These are phyloP conservation scores for Alternaria rosae DNA, from an alignment of 2,329 filamentous ascomycete species.

Conservation along the genomic window DNA sequence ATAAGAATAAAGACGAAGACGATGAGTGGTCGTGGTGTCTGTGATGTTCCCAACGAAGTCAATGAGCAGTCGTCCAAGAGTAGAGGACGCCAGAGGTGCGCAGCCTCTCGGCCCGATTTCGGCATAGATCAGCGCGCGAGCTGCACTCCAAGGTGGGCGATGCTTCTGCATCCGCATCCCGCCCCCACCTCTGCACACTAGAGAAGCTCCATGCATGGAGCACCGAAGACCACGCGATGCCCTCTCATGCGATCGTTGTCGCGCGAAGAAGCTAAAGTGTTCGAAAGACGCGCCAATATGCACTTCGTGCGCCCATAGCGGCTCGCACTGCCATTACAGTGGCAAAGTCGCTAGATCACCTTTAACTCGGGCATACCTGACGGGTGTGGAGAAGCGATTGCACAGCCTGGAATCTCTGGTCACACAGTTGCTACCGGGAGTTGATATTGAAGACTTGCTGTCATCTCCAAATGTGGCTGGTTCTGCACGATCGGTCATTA, in stretches of 20 bases:
- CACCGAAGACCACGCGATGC: conserved; percentile 28
- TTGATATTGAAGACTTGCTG: conserved; percentile 30
- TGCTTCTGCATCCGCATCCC: conserved; percentile 12
- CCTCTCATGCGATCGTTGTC: conserved; percentile 33
- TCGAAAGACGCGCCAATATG: conserved; percentile 35
- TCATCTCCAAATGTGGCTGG: conserved; percentile 22
- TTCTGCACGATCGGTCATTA: conserved; percentile 4
- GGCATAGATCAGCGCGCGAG: conserved; percentile 7
- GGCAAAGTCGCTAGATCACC: conserved; percentile 34
- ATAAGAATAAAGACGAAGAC: neutral
- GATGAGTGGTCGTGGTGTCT: neutral
- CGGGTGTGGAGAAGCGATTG: conserved; percentile 31
- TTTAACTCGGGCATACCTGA: conserved; percentile 34
- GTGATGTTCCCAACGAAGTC: neutral
- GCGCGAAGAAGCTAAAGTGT: conserved; percentile 38
- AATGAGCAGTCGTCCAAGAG: neutral
- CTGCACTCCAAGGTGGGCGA: conserved; percentile 3
- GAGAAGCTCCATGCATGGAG: conserved; percentile 29
- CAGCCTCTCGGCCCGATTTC: conserved; percentile 5
- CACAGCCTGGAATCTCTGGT: conserved; percentile 28
- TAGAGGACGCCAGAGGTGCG: neutral
- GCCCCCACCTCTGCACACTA: conserved; percentile 17
- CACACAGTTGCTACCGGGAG: conserved; percentile 29
- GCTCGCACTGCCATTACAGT: conserved; percentile 32
- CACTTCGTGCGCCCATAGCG: conserved; percentile 27